Conservation (phyloP, 495 filamentous ascomycete genomes). For the Sphaerosporella brunnea region DNA sequence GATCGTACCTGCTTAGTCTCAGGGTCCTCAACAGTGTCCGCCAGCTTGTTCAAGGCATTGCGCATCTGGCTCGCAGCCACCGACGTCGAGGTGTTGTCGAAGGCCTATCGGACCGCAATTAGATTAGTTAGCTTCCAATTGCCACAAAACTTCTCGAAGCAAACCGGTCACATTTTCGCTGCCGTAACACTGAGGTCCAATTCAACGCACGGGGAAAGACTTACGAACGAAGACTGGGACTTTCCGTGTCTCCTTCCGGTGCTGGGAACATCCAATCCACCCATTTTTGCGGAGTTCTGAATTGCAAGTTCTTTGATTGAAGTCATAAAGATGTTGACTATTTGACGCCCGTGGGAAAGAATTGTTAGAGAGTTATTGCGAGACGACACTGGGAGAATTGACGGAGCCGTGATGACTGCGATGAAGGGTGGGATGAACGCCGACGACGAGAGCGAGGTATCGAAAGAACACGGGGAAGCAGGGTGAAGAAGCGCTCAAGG, state of each 20-base stretch:
- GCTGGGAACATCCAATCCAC: constrained; percentile 13
- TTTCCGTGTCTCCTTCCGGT: constrained; percentile 21
- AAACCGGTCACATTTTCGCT: neutral
- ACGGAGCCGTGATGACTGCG: neutral
- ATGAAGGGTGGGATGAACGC: neutral
- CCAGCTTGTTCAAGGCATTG: constrained; percentile 82
- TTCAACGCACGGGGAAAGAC: constrained; percentile 8
- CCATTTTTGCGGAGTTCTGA: constrained; percentile 1
- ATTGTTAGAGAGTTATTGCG: neutral
- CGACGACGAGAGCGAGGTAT: neutral
- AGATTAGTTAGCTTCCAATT: neutral
- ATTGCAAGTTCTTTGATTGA: constrained; percentile 3
- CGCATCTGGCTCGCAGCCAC: constrained; percentile 98
- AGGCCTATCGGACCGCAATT: constrained; percentile 46
- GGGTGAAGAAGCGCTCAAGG: neutral
- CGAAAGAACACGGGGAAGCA: neutral
- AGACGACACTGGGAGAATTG: neutral
- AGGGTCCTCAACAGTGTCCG: constrained; percentile 71
- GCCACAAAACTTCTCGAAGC: neutral
- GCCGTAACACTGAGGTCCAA: too few relatives aligned
- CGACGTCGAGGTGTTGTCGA: constrained; percentile 96
- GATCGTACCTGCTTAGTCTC: constrained; percentile 57
- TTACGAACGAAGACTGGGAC: constrained; percentile 26
- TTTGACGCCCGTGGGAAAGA: neutral
- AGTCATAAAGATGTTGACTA: neutral